Evolutionary conservation across 2,329 filamentous ascomycete genomes (phyloP), one percentile per base, ranked within the genome.

Genomic region (Metarhizium album): DNA sequence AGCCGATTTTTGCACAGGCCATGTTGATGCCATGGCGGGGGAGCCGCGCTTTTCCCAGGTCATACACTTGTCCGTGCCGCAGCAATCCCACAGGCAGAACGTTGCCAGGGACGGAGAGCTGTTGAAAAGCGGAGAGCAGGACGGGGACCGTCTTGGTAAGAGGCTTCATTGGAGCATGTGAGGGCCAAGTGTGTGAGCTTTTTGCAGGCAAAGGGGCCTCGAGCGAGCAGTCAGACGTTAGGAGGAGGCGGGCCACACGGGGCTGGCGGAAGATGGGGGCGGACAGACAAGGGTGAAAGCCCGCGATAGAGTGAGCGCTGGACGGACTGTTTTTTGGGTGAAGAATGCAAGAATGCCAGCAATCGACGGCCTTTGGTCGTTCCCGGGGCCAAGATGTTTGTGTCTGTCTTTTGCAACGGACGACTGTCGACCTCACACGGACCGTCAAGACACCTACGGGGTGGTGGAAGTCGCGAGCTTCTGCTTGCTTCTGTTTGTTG

Each of bases 111-210:
- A 43, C 42, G 46, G 46, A 20, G 42, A 42, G 24, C 23, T 45
- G 22, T 22, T 13, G 13, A 42, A 38, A 42, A 49, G 50, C 50
- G 47, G 50, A 43, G 46, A 46, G 50, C 38, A 48, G 16, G 20
- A 45, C 47, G 38, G 22, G 43, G 35, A 45, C 43, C 35, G 40
- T 31, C 37, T 50, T 53, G 51, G 51, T 53, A 53, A 45, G 48
- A 31, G 5, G 23, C 46, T 18, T 46, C 33, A 53, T 53, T 53
- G 51, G 51, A 33, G n/a, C 22, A 38, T 24, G 8, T 13, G 16
- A 45, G 43, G 20, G 45, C 11, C 47, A 23, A 40, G 27, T 22
- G 11, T 40, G 29, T 27, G 46, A 37, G 45, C 23, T 31, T 42
- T 45, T 14, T n/a, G 40, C 31, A 33, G 7, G 43, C 18, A 42